Conservation (phyloP, 805 yeast genomes). For the Saturnispora serradocipensis region DNA sequence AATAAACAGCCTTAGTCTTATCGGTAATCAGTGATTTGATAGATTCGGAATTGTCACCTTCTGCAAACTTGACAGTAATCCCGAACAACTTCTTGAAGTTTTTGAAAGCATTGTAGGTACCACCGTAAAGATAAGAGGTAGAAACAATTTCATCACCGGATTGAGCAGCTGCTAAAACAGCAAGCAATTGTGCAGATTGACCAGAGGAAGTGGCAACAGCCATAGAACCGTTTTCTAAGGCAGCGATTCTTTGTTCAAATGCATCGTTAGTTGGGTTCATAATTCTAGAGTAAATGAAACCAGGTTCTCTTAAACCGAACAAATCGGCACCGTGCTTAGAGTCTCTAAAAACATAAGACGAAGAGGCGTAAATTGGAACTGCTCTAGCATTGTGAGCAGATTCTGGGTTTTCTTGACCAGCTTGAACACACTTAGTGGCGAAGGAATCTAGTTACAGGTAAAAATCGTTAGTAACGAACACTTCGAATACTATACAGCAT, state of each 20-base stretch:
- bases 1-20: slow-evolving; percentile 80
- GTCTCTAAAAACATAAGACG: slow-evolving; percentile 80
- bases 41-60: slow-evolving; percentile 67
- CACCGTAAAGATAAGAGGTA: slow-evolving; percentile 85
- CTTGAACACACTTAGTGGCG: slow-evolving; percentile 61
- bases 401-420: slow-evolving; percentile 73
- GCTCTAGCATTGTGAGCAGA: slow-evolving; percentile 70
- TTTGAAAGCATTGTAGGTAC: slow-evolving; percentile 92
- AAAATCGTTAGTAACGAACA: neutral
- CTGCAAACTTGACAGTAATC: slow-evolving; percentile 74
- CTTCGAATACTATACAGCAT: neutral
- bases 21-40: slow-evolving; percentile 69
- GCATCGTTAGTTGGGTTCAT: slow-evolving; percentile 91
- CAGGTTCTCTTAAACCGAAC: slow-evolving; percentile 76
- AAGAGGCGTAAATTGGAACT: slow-evolving; percentile 86
- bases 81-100: slow-evolving; percentile 79
- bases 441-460: slow-evolving; percentile 4
- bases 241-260: slow-evolving; percentile 86
- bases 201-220: slow-evolving; percentile 93
- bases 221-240: slow-evolving; percentile 85
- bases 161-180: slow-evolving; percentile 75
- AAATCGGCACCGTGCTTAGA: slow-evolving; percentile 89
- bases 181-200: slow-evolving; percentile 88
- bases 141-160: slow-evolving; percentile 86
- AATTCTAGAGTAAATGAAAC: slow-evolving; percentile 82